phyloP scores from a whole-genome alignment of 2,329 filamentous ascomycete genomes.

The Sporothrix curviconia region DNA sequence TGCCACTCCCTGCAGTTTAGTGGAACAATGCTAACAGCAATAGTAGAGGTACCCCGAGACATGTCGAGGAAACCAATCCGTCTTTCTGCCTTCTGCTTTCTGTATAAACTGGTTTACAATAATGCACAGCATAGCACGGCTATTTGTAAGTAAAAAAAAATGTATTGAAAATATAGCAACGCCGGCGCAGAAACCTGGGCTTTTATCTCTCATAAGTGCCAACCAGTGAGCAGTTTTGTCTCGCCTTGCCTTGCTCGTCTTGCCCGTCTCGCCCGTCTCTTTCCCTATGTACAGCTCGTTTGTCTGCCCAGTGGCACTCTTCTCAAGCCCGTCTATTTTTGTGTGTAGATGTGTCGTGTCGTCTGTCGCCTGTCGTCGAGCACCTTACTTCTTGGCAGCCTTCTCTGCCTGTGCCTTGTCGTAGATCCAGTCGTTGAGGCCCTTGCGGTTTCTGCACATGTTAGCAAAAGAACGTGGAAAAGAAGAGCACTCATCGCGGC shows the following conservation, averaged over 20 bases:
- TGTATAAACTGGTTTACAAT: too few relatives aligned
- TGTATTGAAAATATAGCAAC: not conserved
- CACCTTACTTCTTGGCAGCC: conserved; percentile 19
- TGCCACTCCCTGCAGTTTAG: not conserved
- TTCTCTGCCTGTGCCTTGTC: conserved; percentile 67
- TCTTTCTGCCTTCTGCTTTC: too few relatives aligned
- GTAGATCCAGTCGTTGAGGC: conserved; percentile 95
- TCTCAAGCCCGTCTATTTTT: not conserved
- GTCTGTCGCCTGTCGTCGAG: too few relatives aligned
- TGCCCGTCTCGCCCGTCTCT: not conserved
- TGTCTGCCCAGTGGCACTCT: not conserved
- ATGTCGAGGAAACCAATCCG: too few relatives aligned
- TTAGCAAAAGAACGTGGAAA: conserved; percentile 39
- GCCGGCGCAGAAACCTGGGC: not conserved
- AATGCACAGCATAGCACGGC: too few relatives aligned
- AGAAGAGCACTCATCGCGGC: not conserved
- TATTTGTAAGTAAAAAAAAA: not conserved
- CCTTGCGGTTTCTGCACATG: conserved; percentile 71
- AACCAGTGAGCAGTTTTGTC: not conserved
- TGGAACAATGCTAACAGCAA: conserved; percentile 1
- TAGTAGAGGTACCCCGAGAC: too few relatives aligned
- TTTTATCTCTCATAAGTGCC: not conserved
- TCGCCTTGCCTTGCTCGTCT: not conserved
- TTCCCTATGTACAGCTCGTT: not conserved
- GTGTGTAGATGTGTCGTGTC: not conserved